Conservation (phyloP, 768 basidiomycete species). For the Lyophyllum decastes region DNA sequence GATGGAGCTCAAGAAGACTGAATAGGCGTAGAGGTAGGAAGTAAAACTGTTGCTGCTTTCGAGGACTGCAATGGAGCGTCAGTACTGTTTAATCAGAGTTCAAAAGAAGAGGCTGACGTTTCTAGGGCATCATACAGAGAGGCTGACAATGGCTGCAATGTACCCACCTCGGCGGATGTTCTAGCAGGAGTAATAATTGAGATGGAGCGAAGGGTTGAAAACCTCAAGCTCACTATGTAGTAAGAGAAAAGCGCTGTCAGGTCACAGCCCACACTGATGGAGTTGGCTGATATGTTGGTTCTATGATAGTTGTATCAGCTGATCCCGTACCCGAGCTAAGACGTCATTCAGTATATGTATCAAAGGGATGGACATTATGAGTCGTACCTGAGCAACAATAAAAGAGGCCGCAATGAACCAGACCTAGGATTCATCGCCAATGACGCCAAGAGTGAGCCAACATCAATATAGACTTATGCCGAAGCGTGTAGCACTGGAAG, state of each 20-base stretch:
- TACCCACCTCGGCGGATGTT: conserved; percentile 87
- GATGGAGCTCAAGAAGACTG: conserved; percentile 80
- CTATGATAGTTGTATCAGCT: conserved; percentile 29
- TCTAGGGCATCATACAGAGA: conserved; percentile 81
- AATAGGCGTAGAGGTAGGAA: conserved; percentile 81
- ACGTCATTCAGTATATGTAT: neutral
- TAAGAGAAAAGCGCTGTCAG: conserved; percentile 77
- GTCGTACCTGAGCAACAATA: conserved; percentile 69
- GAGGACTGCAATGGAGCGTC: conserved; percentile 34
- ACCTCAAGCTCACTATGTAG: conserved; percentile 59
- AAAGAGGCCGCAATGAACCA: conserved; percentile 82
- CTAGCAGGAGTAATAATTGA: conserved; percentile 27
- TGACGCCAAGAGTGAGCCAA: neutral
- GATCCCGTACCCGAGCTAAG: neutral
- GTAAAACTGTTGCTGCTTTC: conserved; percentile 76
- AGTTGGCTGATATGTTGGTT: conserved; percentile 83
- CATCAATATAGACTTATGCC: conserved; percentile 38
- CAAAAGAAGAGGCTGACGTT: conserved; percentile 23
- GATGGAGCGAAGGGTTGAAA: neutral
- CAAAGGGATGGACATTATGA: neutral
- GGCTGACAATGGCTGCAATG: conserved; percentile 76
- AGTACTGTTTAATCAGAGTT: neutral
- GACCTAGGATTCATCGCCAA: conserved; percentile 38
- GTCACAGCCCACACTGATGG: conserved; percentile 82
- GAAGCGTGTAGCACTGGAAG: conserved; percentile 66